These are phyloP conservation scores for Apiotrichum montevideense DNA, from an alignment of 1,284 basidiomycete species.

Conservation along the genomic window DNA sequence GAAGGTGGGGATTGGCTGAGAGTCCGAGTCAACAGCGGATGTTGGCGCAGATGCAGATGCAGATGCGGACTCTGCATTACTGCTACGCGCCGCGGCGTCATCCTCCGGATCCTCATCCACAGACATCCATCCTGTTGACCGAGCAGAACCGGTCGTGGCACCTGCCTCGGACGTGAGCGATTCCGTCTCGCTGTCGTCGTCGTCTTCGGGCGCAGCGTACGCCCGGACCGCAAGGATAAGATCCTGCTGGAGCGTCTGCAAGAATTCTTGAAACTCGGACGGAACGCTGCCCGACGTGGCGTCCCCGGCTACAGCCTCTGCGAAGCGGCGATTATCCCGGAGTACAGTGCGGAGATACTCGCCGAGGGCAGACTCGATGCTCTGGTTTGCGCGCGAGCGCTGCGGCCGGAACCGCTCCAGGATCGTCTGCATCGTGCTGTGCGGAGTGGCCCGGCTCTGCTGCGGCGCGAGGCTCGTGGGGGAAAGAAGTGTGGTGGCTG, in stretches of 20 bases:
- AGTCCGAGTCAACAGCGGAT: neutral
- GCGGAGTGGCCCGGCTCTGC: slow-evolving; percentile 20
- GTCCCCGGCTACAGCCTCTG: slow-evolving; percentile 13
- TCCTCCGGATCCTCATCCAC: too few species aligned
- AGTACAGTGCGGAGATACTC: slow-evolving; percentile 38
- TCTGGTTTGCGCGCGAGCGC: slow-evolving; percentile 20
- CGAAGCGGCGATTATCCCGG: slow-evolving; percentile 24
- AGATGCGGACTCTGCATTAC: neutral
- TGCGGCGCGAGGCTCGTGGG: slow-evolving; percentile 17
- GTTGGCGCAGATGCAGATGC: neutral
- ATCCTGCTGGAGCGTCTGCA: slow-evolving; percentile 38
- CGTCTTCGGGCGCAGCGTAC: slow-evolving; percentile 24
- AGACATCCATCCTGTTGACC: too few species aligned
- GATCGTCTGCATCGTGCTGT: slow-evolving; percentile 33
- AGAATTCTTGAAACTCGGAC: slow-evolving; percentile 39
- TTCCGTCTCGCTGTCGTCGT: slow-evolving; percentile 1
- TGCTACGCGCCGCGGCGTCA: too few species aligned
- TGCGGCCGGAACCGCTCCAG: slow-evolving; percentile 35
- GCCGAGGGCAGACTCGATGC: slow-evolving; percentile 37
- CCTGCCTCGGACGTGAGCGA: too few species aligned
- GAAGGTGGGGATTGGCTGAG: slow-evolving; percentile 24
- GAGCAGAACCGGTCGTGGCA: too few species aligned
- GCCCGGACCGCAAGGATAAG: slow-evolving; percentile 37
- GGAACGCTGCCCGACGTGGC: slow-evolving; percentile 16
- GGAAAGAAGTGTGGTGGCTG: slow-evolving; percentile 37